These are phyloP conservation scores for Claviceps sorghi DNA, from an alignment of 2,329 filamentous ascomycete genomes.

Conservation along the genomic window DNA sequence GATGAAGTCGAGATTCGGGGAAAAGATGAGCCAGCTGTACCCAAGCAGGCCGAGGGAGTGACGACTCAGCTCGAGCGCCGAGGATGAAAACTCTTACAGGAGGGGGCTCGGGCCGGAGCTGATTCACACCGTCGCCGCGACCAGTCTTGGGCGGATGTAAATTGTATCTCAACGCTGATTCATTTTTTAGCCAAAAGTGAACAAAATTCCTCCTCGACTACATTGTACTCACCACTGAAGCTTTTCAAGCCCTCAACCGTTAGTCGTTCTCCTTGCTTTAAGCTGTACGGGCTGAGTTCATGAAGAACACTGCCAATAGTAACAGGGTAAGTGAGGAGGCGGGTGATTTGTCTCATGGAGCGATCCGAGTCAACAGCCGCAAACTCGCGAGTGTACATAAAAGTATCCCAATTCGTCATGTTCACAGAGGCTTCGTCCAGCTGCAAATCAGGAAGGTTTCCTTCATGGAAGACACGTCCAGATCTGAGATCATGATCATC, in stretches of 20 bases:
- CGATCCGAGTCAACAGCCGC: constrained; percentile 82
- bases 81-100: constrained; percentile 86
- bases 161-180: constrained; percentile 71
- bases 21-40: constrained; percentile 89
- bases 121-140: constrained; percentile 58
- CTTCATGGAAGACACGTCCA: constrained; percentile 85
- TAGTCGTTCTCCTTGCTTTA: constrained; percentile 59
- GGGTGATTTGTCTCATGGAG: constrained; percentile 81
- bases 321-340: constrained; percentile 82
- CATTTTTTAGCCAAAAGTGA: background rate
- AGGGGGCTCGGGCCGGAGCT: constrained; percentile 69
- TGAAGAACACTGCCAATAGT: constrained; percentile 86
- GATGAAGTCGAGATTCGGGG: constrained; percentile 75
- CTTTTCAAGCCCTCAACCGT: constrained; percentile 87
- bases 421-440: constrained; percentile 89
- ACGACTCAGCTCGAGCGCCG: constrained; percentile 93
- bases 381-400: constrained; percentile 84
- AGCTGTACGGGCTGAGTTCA: constrained; percentile 82
- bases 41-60: constrained; percentile 86
- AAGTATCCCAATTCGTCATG: constrained; percentile 98
- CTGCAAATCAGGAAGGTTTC: constrained; percentile 76
- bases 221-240: constrained; percentile 58
- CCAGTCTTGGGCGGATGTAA: constrained; percentile 77
- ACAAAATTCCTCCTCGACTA: background rate
- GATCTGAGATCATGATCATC: constrained; percentile 91